Evolutionary conservation across 1,284 basidiomycete genomes (phyloP), one percentile per base, ranked within the genome.

Genomic region (Fomitopsis palustris): DNA sequence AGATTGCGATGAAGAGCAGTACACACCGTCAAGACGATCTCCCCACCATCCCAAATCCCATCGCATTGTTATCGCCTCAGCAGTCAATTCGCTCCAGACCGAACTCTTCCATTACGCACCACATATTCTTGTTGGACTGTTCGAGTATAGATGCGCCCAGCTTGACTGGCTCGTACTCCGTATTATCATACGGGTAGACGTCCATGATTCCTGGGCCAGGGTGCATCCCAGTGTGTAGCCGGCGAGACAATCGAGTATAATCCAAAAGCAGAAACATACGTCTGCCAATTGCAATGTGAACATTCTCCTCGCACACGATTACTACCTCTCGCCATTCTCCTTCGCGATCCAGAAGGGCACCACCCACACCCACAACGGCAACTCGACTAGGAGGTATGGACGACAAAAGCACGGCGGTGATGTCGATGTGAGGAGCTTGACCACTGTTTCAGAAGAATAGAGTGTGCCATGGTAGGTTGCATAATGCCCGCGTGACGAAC

Each of bases 91-190:
- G 74, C 2, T 82, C 83, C 14, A 96, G 78, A 63, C 90, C 89
- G 74, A 95, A 96, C 60, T 90, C 87, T 52, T 89, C 80, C 0
- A 85, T 82, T 0, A 93, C 93, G 61, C 90, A 84, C 83, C 88
- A 87, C 53, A 95, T 69, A 71, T 96, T 95, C 70, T 85, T 86
- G 76, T 97, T 96, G 4, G 82, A 83, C 53, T 81, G 70, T 4
- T 96, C 90, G 72, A 96, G 98, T 62, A 98, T 92, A 43, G 89
- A 92, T 0, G 90, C 96, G 1, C 96, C 96, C 0, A 96, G 79
- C 68, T 92, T 95, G 38, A 95, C 75, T 2, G 90, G 84, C 29
- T 80, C 77, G 23, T 87, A 76, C 10, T 73, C 77, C 1, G 75
- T 69, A 67, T 96, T 83, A 59, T 82, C 78, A 70, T 96, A 87